Conservation (phyloP, 2,329 filamentous ascomycete genomes). For the Stachybotrys echinatus region DNA sequence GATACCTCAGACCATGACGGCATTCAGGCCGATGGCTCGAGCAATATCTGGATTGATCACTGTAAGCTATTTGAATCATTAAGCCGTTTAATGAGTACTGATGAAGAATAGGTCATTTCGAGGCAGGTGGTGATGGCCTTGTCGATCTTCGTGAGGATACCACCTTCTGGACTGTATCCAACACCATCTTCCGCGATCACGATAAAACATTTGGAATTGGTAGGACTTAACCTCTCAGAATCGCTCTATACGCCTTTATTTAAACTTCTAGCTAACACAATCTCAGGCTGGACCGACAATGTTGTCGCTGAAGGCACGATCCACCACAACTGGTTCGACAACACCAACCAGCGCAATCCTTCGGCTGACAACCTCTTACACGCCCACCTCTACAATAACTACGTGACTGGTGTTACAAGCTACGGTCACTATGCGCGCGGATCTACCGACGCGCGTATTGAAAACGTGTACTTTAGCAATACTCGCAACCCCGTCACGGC, state of each 20-base stretch:
- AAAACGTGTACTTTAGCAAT: conserved; percentile 12
- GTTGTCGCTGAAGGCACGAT: conserved; percentile 10
- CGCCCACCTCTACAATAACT: conserved; percentile 15
- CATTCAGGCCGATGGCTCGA: conserved; percentile 8
- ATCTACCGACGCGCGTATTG: conserved; percentile 10
- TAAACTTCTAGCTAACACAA: background rate
- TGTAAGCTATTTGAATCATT: conserved; percentile 1
- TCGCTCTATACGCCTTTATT: too few relatives aligned
- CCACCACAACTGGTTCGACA: conserved; percentile 13
- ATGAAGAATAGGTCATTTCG: conserved; percentile 6
- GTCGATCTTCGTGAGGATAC: conserved; percentile 12
- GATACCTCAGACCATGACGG: conserved; percentile 5
- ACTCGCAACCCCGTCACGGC: conserved; percentile 9
- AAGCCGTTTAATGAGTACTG: too few relatives aligned
- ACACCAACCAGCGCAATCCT: conserved; percentile 12
- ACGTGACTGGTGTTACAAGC: conserved; percentile 9
- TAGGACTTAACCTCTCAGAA: background rate
- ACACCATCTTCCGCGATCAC: conserved; percentile 10
- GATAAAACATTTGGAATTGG: conserved; percentile 13
- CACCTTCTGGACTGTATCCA: conserved; percentile 10
- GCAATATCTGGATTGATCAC: conserved; percentile 13
- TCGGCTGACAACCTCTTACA: conserved; percentile 11
- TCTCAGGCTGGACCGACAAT: conserved; percentile 13
- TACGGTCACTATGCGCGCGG: conserved; percentile 14
- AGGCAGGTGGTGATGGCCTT: conserved; percentile 11